Evolutionary conservation across 1,284 basidiomycete species (phyloP), one percentile per base, ranked within the genome.

Genomic region (Trichosporon sp.): DNA sequence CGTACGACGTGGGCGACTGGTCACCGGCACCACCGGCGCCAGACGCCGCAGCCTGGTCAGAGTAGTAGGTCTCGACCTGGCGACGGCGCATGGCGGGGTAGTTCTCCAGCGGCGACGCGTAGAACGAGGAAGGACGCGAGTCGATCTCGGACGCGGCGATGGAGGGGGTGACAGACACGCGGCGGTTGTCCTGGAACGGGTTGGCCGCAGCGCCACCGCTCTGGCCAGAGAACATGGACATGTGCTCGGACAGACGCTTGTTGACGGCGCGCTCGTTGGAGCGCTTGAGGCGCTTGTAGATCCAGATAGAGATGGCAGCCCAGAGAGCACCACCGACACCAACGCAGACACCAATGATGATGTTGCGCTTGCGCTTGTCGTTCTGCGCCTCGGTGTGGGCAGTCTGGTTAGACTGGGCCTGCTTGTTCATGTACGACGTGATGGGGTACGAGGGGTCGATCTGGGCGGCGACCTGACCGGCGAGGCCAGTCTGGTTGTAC

Each of bases 301-400:
- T 80, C 81, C 81, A 84, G 68, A 75, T 78, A 51, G 82, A 77
- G 23, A 84, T 74, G 3, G 72, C 75, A 47, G 84, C 70, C 83
- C 83, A 84, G 15, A 84, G 73, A 13, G 71, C 44, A 47, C 81
- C 81, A 32, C 83, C 83, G 23, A 84, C 69, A 56, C 76, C 77
- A 27, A 84, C 83, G 60, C 81, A 83, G 13, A 84, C 81, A 31
- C 83, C 83, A 65, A 83, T 83, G 68, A 83, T 83, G 69, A 81
- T 81, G 72, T 83, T 78, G 64, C 78, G 62, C 66, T 77, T 80
- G 23, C 76, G 75, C 21, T 72, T 77, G 65, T 63, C 68, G n/a
- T 60, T 60, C 56, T 60, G 56, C 18, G 56, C 56, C 56, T 60
- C 56, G 29, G 56, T 31, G 56, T 60, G 56, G 15, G 56, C 56